Evolutionary conservation across 2,329 filamentous ascomycete species (phyloP).

Genomic region (Aspergillus sojae): DNA sequence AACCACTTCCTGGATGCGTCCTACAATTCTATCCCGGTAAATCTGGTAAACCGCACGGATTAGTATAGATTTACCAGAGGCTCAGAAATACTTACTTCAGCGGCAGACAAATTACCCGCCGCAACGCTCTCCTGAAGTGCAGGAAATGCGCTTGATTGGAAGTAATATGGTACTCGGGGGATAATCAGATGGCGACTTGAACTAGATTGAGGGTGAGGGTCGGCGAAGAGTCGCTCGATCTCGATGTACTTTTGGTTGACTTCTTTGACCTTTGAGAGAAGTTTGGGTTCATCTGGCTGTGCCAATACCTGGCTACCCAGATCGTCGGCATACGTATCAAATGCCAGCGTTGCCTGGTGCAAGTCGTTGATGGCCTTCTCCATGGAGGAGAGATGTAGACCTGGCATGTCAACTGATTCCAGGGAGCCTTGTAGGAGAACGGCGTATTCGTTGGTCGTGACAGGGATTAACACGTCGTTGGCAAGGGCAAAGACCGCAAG

Average conservation of each 20-base stretch:
- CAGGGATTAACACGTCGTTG: not conserved
- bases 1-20: too few relatives aligned
- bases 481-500: not conserved
- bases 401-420: not conserved
- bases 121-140: not conserved
- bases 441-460: not conserved
- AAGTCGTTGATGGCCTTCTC: not conserved
- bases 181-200: not conserved
- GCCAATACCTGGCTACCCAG: not conserved
- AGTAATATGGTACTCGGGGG: not conserved
- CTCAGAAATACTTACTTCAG: not conserved
- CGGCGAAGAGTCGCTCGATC: not conserved
- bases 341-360: not conserved
- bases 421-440: not conserved
- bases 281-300: not conserved
- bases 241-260: not conserved
- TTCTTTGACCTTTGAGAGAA: not conserved
- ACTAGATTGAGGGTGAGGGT: not conserved
- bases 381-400: not conserved
- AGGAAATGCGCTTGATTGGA: not conserved
- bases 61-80: too few relatives aligned
- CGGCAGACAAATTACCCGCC: not conserved
- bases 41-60: too few relatives aligned
- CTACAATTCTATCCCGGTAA: too few relatives aligned
- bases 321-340: not conserved